Percentiles rank a stretch among this genome's conserved stretches.
Evolutionary conservation across 139 green algal species (phyloP).

Genomic region (Edaphochlamys debaryana): DNA sequence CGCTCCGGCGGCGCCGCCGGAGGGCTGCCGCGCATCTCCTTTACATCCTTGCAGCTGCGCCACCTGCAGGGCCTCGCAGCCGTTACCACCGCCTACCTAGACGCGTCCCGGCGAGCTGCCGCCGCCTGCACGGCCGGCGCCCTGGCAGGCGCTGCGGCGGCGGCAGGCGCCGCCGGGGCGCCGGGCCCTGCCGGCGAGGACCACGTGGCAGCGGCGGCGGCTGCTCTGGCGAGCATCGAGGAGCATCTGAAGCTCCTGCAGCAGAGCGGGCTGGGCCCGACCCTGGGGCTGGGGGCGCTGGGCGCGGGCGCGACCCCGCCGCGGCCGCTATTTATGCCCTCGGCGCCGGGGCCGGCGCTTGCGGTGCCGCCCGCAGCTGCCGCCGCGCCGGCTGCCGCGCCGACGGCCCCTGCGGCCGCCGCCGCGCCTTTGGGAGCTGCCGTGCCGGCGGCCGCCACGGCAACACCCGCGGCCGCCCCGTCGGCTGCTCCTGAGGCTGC

Average conservation of each 20-base stretch:
- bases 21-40: neutral
- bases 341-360: neutral
- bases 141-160: neutral
- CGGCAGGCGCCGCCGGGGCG: neutral
- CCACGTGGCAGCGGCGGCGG: too few species aligned
- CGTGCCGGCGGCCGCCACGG: too few species aligned
- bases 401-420: too few species aligned
- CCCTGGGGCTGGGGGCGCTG: neutral
- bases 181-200: neutral
- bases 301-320: neutral
- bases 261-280: neutral
- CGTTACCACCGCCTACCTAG: neutral
- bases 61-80: neutral
- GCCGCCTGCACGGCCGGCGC: neutral
- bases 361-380: too few species aligned
- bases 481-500: too few species aligned
- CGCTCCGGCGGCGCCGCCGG: neutral
- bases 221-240: neutral
- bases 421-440: too few species aligned
- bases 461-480: too few species aligned
- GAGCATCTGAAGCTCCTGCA: neutral
- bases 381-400: too few species aligned
- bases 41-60: neutral
- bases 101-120: neutral
- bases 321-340: constrained; percentile 3